These are phyloP conservation scores for Mixia osmundae DNA, from an alignment of 1,284 basidiomycete genomes.

Conservation along the genomic window DNA sequence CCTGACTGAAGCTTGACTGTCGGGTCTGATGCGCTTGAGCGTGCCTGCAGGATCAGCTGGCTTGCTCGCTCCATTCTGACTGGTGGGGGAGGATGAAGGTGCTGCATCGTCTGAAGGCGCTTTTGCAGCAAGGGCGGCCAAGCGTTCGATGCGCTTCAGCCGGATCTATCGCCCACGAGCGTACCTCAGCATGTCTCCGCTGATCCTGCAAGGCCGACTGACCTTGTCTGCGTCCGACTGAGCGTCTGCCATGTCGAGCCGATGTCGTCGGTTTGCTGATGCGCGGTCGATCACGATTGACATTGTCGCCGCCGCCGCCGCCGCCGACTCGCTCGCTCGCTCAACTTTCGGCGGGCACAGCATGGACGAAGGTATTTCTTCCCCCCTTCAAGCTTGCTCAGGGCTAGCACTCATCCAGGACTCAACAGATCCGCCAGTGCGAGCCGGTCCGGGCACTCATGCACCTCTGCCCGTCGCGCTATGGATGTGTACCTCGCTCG, in stretches of 20 bases:
- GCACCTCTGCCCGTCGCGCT: no score
- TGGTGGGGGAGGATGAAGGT: constrained; percentile 20
- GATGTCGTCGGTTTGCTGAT: no score
- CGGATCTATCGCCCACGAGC: constrained; percentile 37
- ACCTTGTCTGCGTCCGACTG: constrained; percentile 21
- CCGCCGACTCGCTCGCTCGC: no score
- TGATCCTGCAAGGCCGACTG: constrained; percentile 1
- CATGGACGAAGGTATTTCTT: no score
- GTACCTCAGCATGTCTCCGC: neutral
- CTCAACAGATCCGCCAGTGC: no score
- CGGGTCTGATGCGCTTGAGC: constrained; percentile 20
- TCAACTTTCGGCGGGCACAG: no score
- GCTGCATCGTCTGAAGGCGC: constrained; percentile 7
- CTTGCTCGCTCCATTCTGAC: constrained; percentile 12
- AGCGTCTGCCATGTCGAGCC: constrained; percentile 3
- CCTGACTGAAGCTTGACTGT: constrained; percentile 13
- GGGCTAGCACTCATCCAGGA: no score
- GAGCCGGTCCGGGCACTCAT: no score
- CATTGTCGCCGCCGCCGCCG: no score
- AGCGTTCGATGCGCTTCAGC: constrained; percentile 56
- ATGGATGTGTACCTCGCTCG: no score
- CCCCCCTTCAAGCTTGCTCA: no score
- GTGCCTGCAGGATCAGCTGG: constrained; percentile 8
- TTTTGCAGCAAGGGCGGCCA: constrained; percentile 28
- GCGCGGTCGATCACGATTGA: no score